Conservation (phyloP, 257 asterid species). For the Gentiana macrophylla region DNA sequence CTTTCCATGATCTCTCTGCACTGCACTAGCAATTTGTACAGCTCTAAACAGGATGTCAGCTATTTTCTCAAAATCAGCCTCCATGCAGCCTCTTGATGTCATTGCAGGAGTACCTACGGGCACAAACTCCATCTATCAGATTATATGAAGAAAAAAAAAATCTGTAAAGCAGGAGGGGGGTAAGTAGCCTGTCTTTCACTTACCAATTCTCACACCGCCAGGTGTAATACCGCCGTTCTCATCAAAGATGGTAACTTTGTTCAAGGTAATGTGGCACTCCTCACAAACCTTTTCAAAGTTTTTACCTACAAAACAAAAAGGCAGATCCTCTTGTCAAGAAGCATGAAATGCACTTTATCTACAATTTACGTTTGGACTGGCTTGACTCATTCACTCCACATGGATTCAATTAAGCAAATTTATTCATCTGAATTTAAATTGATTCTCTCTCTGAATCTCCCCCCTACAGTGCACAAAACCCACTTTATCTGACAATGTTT, state of each 20-base stretch:
- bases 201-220: constrained; percentile 92
- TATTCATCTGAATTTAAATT: too few species aligned
- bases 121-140: background rate
- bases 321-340: background rate
- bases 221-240: constrained; percentile 68
- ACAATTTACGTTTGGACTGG: too few species aligned
- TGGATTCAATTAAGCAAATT: too few species aligned
- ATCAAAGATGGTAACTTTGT: constrained; percentile 62
- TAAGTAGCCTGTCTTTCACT: constrained; percentile 10
- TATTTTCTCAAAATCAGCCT: constrained; percentile 65
- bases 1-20: constrained; percentile 69
- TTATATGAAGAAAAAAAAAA: too few species aligned
- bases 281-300: constrained; percentile 79
- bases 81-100: constrained; percentile 90
- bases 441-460: too few species aligned
- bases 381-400: too few species aligned
- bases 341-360: too few species aligned
- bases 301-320: constrained; percentile 37
- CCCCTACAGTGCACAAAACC: too few species aligned
- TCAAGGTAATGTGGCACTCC: constrained; percentile 65
- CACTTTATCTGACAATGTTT: too few species aligned
- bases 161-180: background rate
- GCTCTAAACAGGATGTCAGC: constrained; percentile 69
- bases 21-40: constrained; percentile 49
- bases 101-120: constrained; percentile 75